Evolutionary conservation across 805 yeast species (phyloP), one percentile per base, ranked within the genome.

Genomic region (Suhomyces faveliae): DNA sequence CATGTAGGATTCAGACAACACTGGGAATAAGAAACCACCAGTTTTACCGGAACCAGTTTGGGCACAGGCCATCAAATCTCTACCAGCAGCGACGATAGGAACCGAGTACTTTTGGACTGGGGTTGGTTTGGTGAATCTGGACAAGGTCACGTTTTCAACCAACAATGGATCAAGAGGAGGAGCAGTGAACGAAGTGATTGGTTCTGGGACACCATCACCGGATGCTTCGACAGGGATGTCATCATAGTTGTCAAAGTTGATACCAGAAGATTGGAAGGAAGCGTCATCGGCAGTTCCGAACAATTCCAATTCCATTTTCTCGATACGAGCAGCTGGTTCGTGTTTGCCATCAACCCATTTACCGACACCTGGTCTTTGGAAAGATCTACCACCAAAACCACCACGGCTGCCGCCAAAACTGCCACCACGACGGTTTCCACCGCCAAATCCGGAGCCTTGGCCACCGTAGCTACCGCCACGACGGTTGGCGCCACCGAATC

Each of bases 41-140:
- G 99, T 94, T 78, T 94, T 94, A 82, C 99, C 99, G 50, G 98
- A 91, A 85, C 96, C 96, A 59, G 96, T 89, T 78, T 89, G 96
- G 51, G 96, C 96, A 81, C 96, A 89, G 30, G 96, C 96, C 96
- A 89, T 89, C 73, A 89, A 80, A 73, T 89, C 96, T 73, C 96
- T 83, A 62, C 91, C 89, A 51, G 77, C 83, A 51, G 92, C 89
- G 56, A 89, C 92, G 56, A 89, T 89, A 57, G 96, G 96, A 55
- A 89, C 86, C 40, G 96, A 89, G 78, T 89, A 89, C 73, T 89
- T 89, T 70, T 89, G 96, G 49, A 89, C 96, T 44, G 96, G 99
- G 29, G 99, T 94, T 66, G 99, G 99, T 72, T 81, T 89, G 55
- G 88, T 83, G 78, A 92, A 94, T 71, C 96, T 84, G 37, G 98